Evolutionary conservation across 495 filamentous ascomycete genomes (phyloP), one percentile per base, ranked within the genome.

Genomic region (Cenococcum geophilum): DNA sequence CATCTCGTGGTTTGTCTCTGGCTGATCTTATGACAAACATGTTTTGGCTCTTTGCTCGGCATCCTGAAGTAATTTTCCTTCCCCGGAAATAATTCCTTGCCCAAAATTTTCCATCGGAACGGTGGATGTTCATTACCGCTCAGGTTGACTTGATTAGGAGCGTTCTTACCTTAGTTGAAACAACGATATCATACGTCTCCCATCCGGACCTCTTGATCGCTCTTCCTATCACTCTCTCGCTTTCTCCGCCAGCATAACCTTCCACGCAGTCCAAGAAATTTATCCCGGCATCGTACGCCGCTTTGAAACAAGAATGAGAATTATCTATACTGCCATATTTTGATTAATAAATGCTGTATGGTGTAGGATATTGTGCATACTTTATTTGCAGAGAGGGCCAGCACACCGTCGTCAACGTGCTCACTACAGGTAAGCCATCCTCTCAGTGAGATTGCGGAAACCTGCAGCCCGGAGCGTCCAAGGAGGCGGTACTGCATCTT

Each of bases 391-490:
- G 27, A 2, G 27, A 32, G 27, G 27, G 27, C 27, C 27, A 6
- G 48, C 70, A 45, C 77, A 85, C 84, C 83, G 67, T 83, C 79
- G 40, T 86, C 84, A 55, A 90, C 83, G 72, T 89, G 82, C 34
- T 88, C 88, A 54, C 88, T 87, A 60, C 87, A 90, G 0, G 88
- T 92, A 48, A 91, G 80, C 85, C 85, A 88, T 43, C 85, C 85
- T 40, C 88, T 87, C 6, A 91, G 77, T 3, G 84, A 84, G 59
- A 91, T 86, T 16, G 83, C 81, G 1, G 87, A 91, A 40, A 91
- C 86, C 71, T 89, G 84, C 22, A 91, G 76, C 4, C 88, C 87
- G 12, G 87, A 88, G 22, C 82, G 82, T 66, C 88, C 88, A 10
- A 91, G 82, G 74, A 83, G 80, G 57, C 88, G 84, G 75, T 89